phyloP scores from a whole-genome alignment of 139 green algal species.

The Asterochloris sp. region DNA sequence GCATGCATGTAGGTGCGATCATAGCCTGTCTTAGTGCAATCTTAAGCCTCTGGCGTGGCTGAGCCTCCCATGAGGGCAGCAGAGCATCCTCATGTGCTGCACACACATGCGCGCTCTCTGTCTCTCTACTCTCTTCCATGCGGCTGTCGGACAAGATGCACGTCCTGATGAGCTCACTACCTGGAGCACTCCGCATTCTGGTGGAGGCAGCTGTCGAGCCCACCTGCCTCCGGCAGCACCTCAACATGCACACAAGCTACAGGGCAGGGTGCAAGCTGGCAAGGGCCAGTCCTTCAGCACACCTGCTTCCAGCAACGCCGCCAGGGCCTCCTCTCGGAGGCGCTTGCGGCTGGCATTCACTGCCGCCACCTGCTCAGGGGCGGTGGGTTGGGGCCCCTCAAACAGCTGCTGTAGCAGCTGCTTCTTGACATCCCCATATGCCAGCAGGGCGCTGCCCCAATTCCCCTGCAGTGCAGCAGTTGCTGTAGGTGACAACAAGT shows the following conservation, averaged over 20 bases:
- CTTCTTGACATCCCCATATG: conserved; percentile 22
- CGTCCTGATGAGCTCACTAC: no score
- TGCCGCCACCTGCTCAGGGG: not conserved
- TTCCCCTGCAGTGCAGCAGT: conserved; percentile 15
- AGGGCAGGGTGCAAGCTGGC: not conserved
- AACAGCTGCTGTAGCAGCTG: conserved; percentile 7
- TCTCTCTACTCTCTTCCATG: no score
- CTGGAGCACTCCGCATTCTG: no score
- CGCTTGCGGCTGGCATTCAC: not conserved
- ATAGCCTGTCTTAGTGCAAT: no score
- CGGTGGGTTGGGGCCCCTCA: not conserved
- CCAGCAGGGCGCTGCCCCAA: conserved; percentile 32
- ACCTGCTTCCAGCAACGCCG: conserved; percentile 10
- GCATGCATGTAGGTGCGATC: not conserved
- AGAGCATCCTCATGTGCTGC: no score
- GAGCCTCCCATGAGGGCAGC: no score
- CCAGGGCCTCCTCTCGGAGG: conserved; percentile 3
- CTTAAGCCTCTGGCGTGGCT: no score
- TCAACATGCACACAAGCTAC: not conserved
- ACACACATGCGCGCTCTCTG: no score
- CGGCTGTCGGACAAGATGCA: no score
- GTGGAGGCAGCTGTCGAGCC: no score
- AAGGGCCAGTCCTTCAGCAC: not conserved
- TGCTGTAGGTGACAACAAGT: not conserved
- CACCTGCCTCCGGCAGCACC: no score